phyloP scores from a whole-genome alignment of 805 yeast genomes.

The Wickerhamiella siamensis region DNA sequence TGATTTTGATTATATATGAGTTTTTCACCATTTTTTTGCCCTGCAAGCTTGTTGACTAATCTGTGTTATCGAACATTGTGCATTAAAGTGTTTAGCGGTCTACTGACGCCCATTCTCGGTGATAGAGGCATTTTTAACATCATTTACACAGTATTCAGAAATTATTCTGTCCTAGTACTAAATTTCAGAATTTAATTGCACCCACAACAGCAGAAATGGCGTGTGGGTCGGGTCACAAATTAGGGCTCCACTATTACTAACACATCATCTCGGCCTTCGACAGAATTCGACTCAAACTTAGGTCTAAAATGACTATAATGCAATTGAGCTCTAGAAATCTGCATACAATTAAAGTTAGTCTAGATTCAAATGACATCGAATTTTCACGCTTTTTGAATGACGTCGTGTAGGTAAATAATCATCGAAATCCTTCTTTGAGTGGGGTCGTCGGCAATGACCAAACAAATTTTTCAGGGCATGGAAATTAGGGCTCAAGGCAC shows the following conservation, averaged over 20 bases:
- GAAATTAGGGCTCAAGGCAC: background rate
- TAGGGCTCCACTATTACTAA: background rate
- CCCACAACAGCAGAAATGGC: no score
- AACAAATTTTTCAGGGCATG: constrained; percentile 2
- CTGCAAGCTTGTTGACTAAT: constrained; percentile 1
- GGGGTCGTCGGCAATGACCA: background rate
- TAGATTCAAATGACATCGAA: no score
- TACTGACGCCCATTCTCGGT: no score
- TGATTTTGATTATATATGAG: constrained; percentile 2
- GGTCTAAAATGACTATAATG: background rate
- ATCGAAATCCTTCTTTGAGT: no score
- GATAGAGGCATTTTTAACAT: no score
- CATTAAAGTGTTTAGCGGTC: no score
- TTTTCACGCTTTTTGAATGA: no score
- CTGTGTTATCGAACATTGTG: background rate
- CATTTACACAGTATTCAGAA: no score
- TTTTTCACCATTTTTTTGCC: constrained; percentile 2
- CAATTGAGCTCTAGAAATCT: background rate
- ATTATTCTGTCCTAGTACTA: no score
- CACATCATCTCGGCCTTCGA: background rate
- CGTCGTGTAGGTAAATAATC: no score
- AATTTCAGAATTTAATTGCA: no score
- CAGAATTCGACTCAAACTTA: background rate
- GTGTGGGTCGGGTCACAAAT: background rate
- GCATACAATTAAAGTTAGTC: no score